Conservation (phyloP, 352 stramenopile species). For the Globisporangium uncinulatum region DNA sequence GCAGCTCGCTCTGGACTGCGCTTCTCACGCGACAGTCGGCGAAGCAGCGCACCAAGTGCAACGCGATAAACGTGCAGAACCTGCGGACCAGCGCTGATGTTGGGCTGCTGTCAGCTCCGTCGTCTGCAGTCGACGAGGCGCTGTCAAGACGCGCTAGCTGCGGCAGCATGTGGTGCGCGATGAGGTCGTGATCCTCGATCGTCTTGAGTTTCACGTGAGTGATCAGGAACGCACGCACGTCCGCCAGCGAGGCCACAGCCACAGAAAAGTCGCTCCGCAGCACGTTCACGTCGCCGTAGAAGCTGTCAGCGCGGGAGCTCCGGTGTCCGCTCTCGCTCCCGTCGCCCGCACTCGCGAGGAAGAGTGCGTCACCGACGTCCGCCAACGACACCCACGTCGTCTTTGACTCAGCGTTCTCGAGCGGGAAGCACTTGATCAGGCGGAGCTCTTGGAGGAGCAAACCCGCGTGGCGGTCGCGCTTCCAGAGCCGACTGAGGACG, state of each 20-base stretch:
- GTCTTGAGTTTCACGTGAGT: conserved; percentile 52
- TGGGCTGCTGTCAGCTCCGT: not conserved
- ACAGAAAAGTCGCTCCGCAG: conserved; percentile 36
- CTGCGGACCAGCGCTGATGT: not conserved
- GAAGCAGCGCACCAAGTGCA: conserved; percentile 24
- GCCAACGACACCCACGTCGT: conserved; percentile 39
- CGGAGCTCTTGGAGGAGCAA: conserved; percentile 59
- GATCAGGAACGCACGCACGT: conserved; percentile 43
- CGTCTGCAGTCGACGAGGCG: no score
- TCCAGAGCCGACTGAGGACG: conserved; percentile 52
- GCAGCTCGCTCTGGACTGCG: conserved; percentile 23
- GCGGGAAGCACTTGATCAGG: conserved; percentile 66
- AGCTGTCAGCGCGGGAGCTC: conserved; percentile 16
- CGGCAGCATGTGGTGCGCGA: conserved; percentile 53
- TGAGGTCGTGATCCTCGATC: conserved; percentile 68
- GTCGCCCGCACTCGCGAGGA: conserved; percentile 7
- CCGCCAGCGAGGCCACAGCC: conserved; percentile 17
- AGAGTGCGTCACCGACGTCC: conserved; percentile 29
- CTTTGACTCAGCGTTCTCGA: conserved; percentile 18
- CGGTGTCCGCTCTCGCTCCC: not conserved
- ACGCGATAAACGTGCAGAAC: conserved; percentile 29
- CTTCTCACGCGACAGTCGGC: conserved; percentile 19
- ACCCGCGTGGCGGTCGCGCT: conserved; percentile 35
- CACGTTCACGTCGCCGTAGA: conserved; percentile 35
- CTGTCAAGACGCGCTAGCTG: conserved; percentile 18